A percentile compares a stretch with the other conserved stretches of the same genome.
phyloP scores from a whole-genome alignment of 768 basidiomycete genomes.

The Lactifluus subvellereus region DNA sequence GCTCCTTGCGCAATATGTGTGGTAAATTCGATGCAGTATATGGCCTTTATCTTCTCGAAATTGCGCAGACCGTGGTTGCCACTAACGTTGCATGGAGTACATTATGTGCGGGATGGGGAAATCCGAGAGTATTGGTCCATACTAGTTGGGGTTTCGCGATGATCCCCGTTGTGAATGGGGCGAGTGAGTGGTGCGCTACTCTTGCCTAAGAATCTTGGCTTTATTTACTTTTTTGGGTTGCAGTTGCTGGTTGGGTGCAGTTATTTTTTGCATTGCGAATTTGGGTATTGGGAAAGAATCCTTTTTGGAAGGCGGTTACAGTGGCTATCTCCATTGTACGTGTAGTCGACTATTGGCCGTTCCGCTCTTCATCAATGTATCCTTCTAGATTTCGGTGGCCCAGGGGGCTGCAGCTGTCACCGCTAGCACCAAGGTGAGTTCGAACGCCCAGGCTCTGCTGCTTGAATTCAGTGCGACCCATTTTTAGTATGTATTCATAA shows the following conservation, averaged over 20 bases:
- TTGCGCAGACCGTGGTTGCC: not conserved
- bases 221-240: too few relatives aligned
- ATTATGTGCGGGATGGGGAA: constrained; percentile 8
- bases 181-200: not conserved
- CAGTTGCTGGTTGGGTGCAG: constrained; percentile 6
- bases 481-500: not conserved
- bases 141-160: constrained; percentile 1
- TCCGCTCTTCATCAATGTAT: not conserved
- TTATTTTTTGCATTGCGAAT: constrained; percentile 11
- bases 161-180: not conserved
- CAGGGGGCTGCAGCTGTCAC: not conserved
- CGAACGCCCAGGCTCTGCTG: too few relatives aligned
- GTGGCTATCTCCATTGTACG: not conserved
- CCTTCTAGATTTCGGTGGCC: not conserved
- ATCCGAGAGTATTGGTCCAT: not conserved
- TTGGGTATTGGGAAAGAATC: not conserved
- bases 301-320: constrained; percentile 1
- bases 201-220: not conserved
- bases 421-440: not conserved
- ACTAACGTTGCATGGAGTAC: not conserved
- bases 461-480: not conserved
- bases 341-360: not conserved
- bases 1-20: not conserved
- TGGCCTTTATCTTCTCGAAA: constrained; percentile 8
- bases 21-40: not conserved